Evolutionary conservation across 2,329 filamentous ascomycete genomes (phyloP).

Genomic region (Tolypocladium cylindrosporum): DNA sequence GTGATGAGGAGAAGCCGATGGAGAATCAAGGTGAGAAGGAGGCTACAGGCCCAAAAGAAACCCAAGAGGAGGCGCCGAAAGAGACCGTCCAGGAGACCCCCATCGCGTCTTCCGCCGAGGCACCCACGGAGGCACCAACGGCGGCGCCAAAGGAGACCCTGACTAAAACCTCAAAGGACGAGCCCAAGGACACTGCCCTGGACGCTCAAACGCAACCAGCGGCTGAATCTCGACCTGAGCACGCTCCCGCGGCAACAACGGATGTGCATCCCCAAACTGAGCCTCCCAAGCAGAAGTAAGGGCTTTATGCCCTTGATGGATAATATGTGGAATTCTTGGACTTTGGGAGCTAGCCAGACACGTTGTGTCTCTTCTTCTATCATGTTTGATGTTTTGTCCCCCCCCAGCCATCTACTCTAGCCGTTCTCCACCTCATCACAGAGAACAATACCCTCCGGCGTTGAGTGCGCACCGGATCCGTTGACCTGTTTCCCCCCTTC

Average conservation of each 20-base stretch:
- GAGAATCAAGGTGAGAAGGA: background rate
- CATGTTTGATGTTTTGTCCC: background rate
- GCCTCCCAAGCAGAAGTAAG: background rate
- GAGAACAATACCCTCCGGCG: background rate
- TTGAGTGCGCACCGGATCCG: background rate
- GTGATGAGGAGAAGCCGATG: conserved; percentile 7
- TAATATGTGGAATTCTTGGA: background rate
- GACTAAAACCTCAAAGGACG: background rate
- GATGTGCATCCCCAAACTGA: background rate
- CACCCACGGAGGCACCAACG: background rate
- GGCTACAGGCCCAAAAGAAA: background rate
- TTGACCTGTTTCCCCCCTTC: background rate
- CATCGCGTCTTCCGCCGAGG: background rate
- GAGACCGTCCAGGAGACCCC: background rate
- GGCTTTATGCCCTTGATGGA: no score
- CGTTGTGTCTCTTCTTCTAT: background rate
- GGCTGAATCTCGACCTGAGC: background rate
- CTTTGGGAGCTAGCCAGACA: background rate
- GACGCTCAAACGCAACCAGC: background rate
- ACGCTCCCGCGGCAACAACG: background rate
- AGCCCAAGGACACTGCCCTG: background rate
- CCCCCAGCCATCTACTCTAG: background rate
- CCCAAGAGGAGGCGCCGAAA: background rate
- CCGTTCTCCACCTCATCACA: background rate
- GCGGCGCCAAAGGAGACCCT: background rate